Evolutionary conservation across 495 filamentous ascomycete species (phyloP).

Genomic region (Chaetomium cochliodes): DNA sequence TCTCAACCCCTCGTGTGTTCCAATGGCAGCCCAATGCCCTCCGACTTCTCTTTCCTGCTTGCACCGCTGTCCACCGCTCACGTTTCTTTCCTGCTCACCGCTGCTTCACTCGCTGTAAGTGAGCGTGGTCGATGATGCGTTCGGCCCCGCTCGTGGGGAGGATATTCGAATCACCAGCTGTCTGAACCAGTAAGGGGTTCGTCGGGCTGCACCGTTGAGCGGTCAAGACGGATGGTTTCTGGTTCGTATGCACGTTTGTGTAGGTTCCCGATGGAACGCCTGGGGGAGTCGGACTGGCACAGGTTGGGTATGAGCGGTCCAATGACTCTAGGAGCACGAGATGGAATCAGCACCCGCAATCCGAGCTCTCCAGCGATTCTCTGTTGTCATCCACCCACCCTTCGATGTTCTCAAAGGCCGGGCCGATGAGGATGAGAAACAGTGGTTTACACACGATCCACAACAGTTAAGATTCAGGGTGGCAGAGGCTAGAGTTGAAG

Average conservation of each 20-base stretch:
- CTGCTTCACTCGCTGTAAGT: slow-evolving; percentile 2
- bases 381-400: background rate
- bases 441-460: background rate
- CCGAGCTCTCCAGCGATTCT: background rate
- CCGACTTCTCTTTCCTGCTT: background rate
- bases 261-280: slow-evolving; percentile 27
- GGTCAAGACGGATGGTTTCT: slow-evolving; percentile 24
- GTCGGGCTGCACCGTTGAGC: slow-evolving; percentile 24
- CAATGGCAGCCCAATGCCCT: background rate
- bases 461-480: background rate
- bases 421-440: background rate
- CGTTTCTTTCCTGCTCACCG: slow-evolving; percentile 15
- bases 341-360: background rate
- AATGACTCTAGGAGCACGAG: background rate
- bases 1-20: slow-evolving; percentile 4
- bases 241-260: slow-evolving; percentile 30
- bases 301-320: slow-evolving; percentile 1
- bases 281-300: slow-evolving; percentile 4
- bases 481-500: background rate
- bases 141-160: slow-evolving; percentile 7
- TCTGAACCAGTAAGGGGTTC: slow-evolving; percentile 13
- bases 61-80: slow-evolving; percentile 13
- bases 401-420: background rate
- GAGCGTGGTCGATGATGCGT: background rate
- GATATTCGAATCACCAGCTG: slow-evolving; percentile 16